Base-by-base conservation (phyloP, 495 filamentous ascomycete species). In the Aspergillus sparsus region DNA sequence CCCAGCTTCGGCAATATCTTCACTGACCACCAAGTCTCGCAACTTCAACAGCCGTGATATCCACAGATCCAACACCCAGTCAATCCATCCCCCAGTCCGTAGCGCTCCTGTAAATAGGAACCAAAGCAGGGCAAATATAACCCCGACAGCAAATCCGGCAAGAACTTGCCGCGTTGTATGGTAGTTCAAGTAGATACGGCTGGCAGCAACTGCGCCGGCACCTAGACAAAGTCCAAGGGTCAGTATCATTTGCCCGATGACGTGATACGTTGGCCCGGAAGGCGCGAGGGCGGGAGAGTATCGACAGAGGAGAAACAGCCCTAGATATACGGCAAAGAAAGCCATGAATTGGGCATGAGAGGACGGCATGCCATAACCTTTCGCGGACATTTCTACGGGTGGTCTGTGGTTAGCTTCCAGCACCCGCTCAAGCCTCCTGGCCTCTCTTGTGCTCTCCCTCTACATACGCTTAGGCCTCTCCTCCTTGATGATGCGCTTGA, bases 341-440 rank as follows among this genome's bases (percentile, higher is more conserved):
- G 86, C 79, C 49, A 90, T 87, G 70, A 97, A 99, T 74, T 99
- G 94, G 9, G 94, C 90, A 76, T 99, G 94, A 31, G 92, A 96
- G 47, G 88, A 92, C n/a, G 94, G 94, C 94, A 99, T 99, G 62
- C 94, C 94, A 68, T 98, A 99, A 60, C 94, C 94, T 72, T 96
- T 97, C 39, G 89, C 89, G 58, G 87, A 82, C 82, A 90, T 89
- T 75, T 89, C 89, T 89, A 76, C 13, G 9, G 3, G 4, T 15
- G 35, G 5, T 55, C 18, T 32, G 11, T 31, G 18, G 34, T 62
- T 47, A 57, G 60, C 16, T 31, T 53, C 27, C 12, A 18, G 33
- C 6, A 12, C 42, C 49, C 39, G 13, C 5, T 21, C 13, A 12
- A n/a, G 5, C 35, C 8, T 16, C 32, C 33, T 6, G 4, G 5